phyloP scores from a whole-genome alignment of 495 filamentous ascomycete genomes.

The Mytilinidion resinicola region DNA sequence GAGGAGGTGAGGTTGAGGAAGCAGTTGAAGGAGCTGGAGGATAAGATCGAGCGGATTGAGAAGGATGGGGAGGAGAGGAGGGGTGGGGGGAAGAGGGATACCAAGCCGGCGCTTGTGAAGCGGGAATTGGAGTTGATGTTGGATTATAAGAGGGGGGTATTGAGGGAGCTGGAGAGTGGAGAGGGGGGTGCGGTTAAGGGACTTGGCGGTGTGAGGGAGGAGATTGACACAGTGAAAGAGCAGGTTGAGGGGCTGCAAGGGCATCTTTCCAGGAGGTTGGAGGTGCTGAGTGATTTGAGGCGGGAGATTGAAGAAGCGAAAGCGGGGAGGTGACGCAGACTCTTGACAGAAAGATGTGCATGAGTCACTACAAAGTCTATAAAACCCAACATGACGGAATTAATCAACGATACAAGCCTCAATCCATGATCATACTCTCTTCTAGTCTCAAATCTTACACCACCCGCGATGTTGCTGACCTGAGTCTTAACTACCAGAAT shows the following conservation, averaged over 20 bases:
- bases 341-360: too few relatives aligned
- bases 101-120: constrained; percentile 78
- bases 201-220: constrained; percentile 47
- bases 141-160: constrained; percentile 65
- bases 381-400: too few relatives aligned
- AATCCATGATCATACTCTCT: too few relatives aligned
- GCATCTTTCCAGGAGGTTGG: constrained; percentile 40
- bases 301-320: constrained; percentile 59
- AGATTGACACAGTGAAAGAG: constrained; percentile 40
- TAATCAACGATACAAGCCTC: too few relatives aligned
- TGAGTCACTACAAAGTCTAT: too few relatives aligned
- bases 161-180: constrained; percentile 44
- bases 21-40: constrained; percentile 80
- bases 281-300: constrained; percentile 48
- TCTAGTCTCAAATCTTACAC: too few relatives aligned
- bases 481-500: too few relatives aligned
- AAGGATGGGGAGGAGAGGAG: constrained; percentile 48
- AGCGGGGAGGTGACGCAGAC: constrained; percentile 8
- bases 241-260: constrained; percentile 41
- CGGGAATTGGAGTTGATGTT: constrained; percentile 86
- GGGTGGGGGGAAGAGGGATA: constrained; percentile 52
- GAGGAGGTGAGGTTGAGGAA: constrained; percentile 93
- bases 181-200: constrained; percentile 35
- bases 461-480: too few relatives aligned
- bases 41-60: constrained; percentile 72